Evolutionary conservation across 2,329 filamentous ascomycete genomes (phyloP), one percentile per base, ranked within the genome.

Genomic region (Aspergillus viridinutans): DNA sequence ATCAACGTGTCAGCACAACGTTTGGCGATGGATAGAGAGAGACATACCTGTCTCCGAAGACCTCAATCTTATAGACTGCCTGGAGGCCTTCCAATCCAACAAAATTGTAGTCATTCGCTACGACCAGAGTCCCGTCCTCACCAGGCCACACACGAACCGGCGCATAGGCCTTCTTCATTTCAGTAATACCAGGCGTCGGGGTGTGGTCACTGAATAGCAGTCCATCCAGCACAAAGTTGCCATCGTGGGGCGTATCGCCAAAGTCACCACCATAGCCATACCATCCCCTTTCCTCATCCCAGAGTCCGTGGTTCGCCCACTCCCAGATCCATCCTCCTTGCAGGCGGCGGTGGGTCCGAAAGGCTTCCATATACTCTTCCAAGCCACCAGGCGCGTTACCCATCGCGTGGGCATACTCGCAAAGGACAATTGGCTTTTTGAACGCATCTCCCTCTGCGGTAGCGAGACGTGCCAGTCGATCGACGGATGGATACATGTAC

Each of bases 331-430:
- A 86, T 0, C 87, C 87, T 10, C 87, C 87, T 65, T 89, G 86
- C 0, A 90, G 78, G 2, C 81, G 79, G 0, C 81, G 81, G 58
- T 88, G 76, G 28, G 78, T 78, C 32, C 82, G 81, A 73, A 90
- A 90, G 0, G 81, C 78, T 43, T 85, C 77, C 50, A 87, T 78
- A 58, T 90, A 90, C 58, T 90, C 87, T 58, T 87, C 81, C 10
- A 90, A 77, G 35, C 82, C 83, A 1, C 88, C 88, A 0, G 88
- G 88, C 0, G 87, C 88, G 64, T 90, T 90, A 5, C 88, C 88
- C 88, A 90, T 90, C 1, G 88, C 86, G 64, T 83, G 81, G 0
- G 74, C 78, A 57, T 78, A 83, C 64, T 83, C 81, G 59, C 81
- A 83, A 3, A 81, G 64, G 40, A 76, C 56, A 10, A 70, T 65